A percentile compares a stretch with the other conserved stretches of the same genome.
These are phyloP conservation scores for Colletotrichum sp. DNA, from an alignment of 2,329 filamentous ascomycete genomes.

Conservation along the genomic window DNA sequence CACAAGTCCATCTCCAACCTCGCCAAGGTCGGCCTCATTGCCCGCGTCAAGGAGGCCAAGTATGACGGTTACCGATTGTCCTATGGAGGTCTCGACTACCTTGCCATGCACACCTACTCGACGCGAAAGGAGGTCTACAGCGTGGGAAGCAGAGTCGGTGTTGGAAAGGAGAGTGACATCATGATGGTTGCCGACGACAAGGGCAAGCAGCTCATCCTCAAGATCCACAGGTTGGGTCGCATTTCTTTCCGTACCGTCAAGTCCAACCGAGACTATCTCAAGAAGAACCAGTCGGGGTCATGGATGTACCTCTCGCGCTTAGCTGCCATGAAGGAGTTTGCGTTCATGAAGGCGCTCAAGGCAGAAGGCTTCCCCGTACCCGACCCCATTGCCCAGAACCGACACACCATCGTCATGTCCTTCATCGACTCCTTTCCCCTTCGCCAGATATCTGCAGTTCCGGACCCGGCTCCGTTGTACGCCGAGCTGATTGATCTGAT, in stretches of 20 bases:
- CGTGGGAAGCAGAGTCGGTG: constrained; percentile 91
- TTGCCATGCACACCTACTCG: constrained; percentile 90
- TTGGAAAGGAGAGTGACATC: constrained; percentile 98
- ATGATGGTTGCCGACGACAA: constrained; percentile 85
- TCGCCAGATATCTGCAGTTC: constrained; percentile 83
- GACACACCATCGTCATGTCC: constrained; percentile 96
- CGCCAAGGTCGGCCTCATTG: constrained; percentile 91
- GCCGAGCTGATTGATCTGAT: constrained; percentile 90
- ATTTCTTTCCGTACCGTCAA: constrained; percentile 98
- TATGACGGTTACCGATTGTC: constrained; percentile 98
- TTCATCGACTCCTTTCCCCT: constrained; percentile 92
- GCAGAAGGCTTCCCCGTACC: constrained; percentile 91
- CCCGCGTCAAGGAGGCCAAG: constrained; percentile 90
- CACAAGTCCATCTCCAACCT: constrained; percentile 88
- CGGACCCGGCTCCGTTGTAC: constrained; percentile 85
- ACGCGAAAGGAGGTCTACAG: constrained; percentile 84
- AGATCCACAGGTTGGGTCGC: constrained; percentile 93
- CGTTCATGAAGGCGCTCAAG: constrained; percentile 88
- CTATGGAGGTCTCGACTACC: constrained; percentile 95
- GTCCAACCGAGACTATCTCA: constrained; percentile 93
- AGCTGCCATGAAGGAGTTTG: constrained; percentile 91
- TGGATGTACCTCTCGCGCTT: constrained; percentile 99
- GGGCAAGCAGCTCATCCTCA: constrained; percentile 82
- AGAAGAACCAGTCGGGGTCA: constrained; percentile 77
- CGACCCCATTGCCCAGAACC: constrained; percentile 83